Conservation (phyloP, 441 rosid genomes). For the Mallotus repandus region DNA sequence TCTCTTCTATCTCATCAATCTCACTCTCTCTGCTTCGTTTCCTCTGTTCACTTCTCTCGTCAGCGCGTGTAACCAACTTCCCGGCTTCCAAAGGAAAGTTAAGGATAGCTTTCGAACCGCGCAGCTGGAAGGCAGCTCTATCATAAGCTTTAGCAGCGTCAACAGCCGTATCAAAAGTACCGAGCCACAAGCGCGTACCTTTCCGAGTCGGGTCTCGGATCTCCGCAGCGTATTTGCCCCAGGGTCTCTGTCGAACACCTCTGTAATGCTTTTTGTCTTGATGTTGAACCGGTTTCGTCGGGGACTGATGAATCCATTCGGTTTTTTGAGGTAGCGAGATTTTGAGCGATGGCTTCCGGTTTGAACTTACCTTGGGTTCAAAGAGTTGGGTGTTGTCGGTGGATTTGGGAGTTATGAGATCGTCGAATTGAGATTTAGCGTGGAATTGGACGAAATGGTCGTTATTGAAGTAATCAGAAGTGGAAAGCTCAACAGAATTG, state of each 20-base stretch:
- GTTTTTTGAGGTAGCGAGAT: slow-evolving; percentile 45
- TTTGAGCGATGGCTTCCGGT: slow-evolving; percentile 47
- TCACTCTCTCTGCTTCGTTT: slow-evolving; percentile 50
- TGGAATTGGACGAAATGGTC: slow-evolving; percentile 1
- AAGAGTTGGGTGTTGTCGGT: too few species aligned
- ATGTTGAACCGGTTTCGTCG: background rate
- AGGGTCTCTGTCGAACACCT: slow-evolving; percentile 88
- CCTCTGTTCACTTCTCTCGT: slow-evolving; percentile 19
- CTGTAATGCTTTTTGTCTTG: slow-evolving; percentile 60
- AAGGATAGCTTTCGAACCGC: slow-evolving; percentile 80
- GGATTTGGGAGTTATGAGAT: background rate
- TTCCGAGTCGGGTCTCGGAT: slow-evolving; percentile 80
- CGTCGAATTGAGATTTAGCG: slow-evolving; percentile 12
- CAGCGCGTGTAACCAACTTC: slow-evolving; percentile 23
- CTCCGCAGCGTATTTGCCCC: slow-evolving; percentile 98
- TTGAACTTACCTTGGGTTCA: background rate
- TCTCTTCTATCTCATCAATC: slow-evolving; percentile 9
- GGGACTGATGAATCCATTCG: slow-evolving; percentile 38
- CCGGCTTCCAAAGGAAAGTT: slow-evolving; percentile 85
- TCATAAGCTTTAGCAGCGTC: slow-evolving; percentile 96
- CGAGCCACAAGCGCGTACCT: slow-evolving; percentile 82
- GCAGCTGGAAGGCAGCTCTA: slow-evolving; percentile 71
- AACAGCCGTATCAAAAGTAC: slow-evolving; percentile 74
- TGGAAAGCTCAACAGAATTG: background rate
- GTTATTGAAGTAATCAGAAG: too few species aligned